Percentiles rank a stretch among this genome's conserved stretches.
These are phyloP conservation scores for Austropuccinia psidii DNA, from an alignment of 1,284 basidiomycete genomes.

Conservation along the genomic window DNA sequence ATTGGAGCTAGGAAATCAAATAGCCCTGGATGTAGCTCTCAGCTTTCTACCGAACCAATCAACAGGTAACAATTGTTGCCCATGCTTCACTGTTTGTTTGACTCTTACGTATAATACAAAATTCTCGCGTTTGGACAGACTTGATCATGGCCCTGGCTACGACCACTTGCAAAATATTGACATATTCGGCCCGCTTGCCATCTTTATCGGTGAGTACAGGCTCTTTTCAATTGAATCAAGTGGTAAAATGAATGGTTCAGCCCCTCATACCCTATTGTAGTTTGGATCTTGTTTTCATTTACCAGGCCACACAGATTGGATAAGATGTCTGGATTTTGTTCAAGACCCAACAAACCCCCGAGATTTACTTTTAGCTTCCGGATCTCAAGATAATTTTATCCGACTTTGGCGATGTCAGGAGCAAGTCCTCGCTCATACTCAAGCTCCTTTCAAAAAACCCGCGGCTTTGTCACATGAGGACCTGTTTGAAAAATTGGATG, in stretches of 20 bases:
- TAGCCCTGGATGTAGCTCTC: conserved; percentile 64
- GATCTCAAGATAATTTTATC: conserved; percentile 84
- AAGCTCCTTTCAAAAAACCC: conserved; percentile 18
- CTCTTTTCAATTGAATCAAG: conserved; percentile 47
- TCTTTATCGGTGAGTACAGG: conserved; percentile 35
- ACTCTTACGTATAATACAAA: background rate
- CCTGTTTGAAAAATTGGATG: conserved; percentile 35
- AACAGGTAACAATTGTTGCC: conserved; percentile 53
- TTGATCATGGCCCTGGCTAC: conserved; percentile 65
- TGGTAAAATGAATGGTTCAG: background rate
- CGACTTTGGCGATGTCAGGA: conserved; percentile 73
- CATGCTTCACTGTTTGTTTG: conserved; percentile 13
- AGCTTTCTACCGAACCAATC: conserved; percentile 58
- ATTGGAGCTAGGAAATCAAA: conserved; percentile 61
- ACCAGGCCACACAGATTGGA: conserved; percentile 89
- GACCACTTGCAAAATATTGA: conserved; percentile 66
- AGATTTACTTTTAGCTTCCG: conserved; percentile 67
- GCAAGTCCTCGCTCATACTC: conserved; percentile 45
- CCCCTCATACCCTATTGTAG: background rate
- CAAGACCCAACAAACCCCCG: conserved; percentile 44
- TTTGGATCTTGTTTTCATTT: conserved; percentile 50
- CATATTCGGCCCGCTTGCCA: conserved; percentile 63
- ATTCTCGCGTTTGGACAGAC: conserved; percentile 50
- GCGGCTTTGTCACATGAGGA: conserved; percentile 25
- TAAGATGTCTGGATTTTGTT: conserved; percentile 67